These are phyloP conservation scores for Monilinia vaccinii-corymbosi DNA, from an alignment of 2,329 filamentous ascomycete genomes.

Conservation along the genomic window DNA sequence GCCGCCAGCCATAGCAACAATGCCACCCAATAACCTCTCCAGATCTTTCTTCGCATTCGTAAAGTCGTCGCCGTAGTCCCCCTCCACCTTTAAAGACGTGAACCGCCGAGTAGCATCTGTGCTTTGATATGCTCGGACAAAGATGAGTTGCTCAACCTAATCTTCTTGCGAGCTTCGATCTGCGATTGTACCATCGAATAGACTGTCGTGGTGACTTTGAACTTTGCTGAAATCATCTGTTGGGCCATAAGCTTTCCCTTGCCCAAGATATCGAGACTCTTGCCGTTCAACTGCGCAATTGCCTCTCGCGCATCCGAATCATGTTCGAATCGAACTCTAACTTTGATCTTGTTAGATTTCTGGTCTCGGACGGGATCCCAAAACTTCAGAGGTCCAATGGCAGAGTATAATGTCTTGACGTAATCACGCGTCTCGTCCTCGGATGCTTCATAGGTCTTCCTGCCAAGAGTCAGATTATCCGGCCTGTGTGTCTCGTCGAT, in stretches of 20 bases:
- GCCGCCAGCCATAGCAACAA: slow-evolving; percentile 22
- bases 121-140: slow-evolving; percentile 24
- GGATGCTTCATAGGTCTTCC: neutral
- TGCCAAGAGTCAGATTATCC: neutral
- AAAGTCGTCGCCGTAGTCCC: slow-evolving; percentile 27
- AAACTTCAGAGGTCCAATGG: neutral
- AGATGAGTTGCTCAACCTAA: slow-evolving; percentile 30
- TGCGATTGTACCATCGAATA: slow-evolving; percentile 28
- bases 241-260: slow-evolving; percentile 31
- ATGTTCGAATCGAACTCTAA: slow-evolving; percentile 32
- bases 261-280: slow-evolving; percentile 26
- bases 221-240: slow-evolving; percentile 32
- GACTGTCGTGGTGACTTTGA: slow-evolving; percentile 32
- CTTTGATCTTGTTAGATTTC: slow-evolving; percentile 27
- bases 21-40: slow-evolving; percentile 30
- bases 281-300: slow-evolving; percentile 27
- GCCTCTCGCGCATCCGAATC: slow-evolving; percentile 33
- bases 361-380: neutral
- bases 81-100: slow-evolving; percentile 33
- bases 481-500: neutral
- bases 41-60: slow-evolving; percentile 29
- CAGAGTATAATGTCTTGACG: neutral
- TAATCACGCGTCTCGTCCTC: neutral
- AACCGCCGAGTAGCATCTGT: slow-evolving; percentile 23
- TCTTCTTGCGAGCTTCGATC: slow-evolving; percentile 21